Base-by-base conservation (phyloP, 2,329 filamentous ascomycete species). In the Diaporthe citriasiana region DNA sequence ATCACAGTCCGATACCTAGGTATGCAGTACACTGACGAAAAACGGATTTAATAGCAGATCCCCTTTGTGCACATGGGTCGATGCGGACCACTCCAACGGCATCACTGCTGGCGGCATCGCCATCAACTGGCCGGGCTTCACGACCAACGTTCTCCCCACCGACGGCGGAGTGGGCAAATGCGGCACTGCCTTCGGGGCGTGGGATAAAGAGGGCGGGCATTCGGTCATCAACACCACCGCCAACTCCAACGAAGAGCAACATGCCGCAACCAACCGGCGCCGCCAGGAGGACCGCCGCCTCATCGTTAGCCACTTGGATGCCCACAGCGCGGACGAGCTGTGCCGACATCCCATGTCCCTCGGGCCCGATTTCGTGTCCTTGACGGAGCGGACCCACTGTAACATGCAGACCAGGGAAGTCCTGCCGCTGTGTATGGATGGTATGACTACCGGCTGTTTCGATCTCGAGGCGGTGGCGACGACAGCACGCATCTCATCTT, bases 321-420 rank as follows among this genome's bases (percentile, higher is more conserved):
- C 30, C 60, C 60, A 66, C 60, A 66, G 60, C 45, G 60, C 60
- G 7, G 45, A 51, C 8, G 45, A 51, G 42, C 45, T 66, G 1
- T 66, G 60, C 15, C 60, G 15, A 1, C 22, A 66, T 17, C 60
- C 60, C 2, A 66, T 2, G 1, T 66, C 60, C 22, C 60, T 22
- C 1, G 60, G 45, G 0, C 60, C 60, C 22, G 4, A 19, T n/a
- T 66, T 66, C 9, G 45, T 66, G 1, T 66, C 60, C 2, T 22
- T 66, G 3, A 12, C 13, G 7, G 60, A 66, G 45, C 27, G 45
- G 1, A 35, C 30, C 4, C 25, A 66, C 45, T 66, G 60, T 13
- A 38, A 66, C 8, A 66, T 66, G 60, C 27, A 66, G 7, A 66
- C 60, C 45, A n/a, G 60, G 45, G 45, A 66, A 8, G 42, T 66